These are phyloP conservation scores for Alternaria arborescens DNA, from an alignment of 2,329 filamentous ascomycete genomes.

Conservation along the genomic window DNA sequence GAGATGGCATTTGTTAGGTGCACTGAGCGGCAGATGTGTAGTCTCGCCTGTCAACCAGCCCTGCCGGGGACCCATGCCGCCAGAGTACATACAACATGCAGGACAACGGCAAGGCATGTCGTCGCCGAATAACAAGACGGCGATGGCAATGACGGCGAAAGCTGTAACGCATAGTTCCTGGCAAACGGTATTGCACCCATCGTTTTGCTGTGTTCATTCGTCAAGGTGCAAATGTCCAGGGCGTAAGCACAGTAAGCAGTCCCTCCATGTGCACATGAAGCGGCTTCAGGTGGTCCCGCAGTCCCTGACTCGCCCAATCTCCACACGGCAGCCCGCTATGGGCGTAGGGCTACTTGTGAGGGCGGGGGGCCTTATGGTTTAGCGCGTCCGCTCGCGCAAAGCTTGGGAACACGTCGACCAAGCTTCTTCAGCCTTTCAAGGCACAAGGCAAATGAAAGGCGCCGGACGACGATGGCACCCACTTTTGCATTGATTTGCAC, in stretches of 20 bases:
- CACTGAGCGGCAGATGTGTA: slow-evolving; percentile 31
- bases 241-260: slow-evolving; percentile 48
- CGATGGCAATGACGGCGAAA: slow-evolving; percentile 15
- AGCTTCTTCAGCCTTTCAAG: slow-evolving; percentile 34
- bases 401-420: slow-evolving; percentile 44
- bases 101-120: slow-evolving; percentile 17
- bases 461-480: slow-evolving; percentile 10
- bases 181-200: slow-evolving; percentile 17
- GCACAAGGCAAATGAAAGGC: slow-evolving; percentile 25
- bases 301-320: slow-evolving; percentile 41
- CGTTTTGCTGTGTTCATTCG: slow-evolving; percentile 32
- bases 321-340: slow-evolving; percentile 43
- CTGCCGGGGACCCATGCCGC: slow-evolving; percentile 17
- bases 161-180: slow-evolving; percentile 14
- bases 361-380: slow-evolving; percentile 37
- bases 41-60: slow-evolving; percentile 21
- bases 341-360: slow-evolving; percentile 32
- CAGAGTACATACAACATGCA: slow-evolving; percentile 10
- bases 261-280: slow-evolving; percentile 38
- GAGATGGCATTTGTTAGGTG: slow-evolving; percentile 28
- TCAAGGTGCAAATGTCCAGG: slow-evolving; percentile 30
- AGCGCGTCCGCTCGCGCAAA: slow-evolving; percentile 32
- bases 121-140: slow-evolving; percentile 21
- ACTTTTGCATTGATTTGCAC: slow-evolving; percentile 12
- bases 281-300: slow-evolving; percentile 34